These are phyloP conservation scores for Cyberlindnera samutprakarnensis DNA, from an alignment of 805 yeast species.

Conservation along the genomic window DNA sequence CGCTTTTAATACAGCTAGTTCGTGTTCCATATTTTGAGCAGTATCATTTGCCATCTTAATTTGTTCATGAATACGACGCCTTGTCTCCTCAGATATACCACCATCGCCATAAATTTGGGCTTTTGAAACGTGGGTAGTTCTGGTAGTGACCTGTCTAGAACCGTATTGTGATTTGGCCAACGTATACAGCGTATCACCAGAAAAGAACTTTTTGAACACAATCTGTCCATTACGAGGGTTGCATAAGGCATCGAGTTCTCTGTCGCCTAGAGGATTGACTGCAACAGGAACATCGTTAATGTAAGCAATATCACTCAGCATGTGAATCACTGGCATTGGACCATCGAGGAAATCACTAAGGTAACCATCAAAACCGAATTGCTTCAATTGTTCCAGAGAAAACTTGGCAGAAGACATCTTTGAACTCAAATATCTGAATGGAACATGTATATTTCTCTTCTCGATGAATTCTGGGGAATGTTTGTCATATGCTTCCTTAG, in stretches of 20 bases:
- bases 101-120: conserved; percentile 11
- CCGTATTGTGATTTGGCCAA: conserved; percentile 61
- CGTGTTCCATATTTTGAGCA: conserved; percentile 7
- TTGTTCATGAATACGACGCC: conserved; percentile 4
- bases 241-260: conserved; percentile 31
- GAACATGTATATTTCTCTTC: conserved; percentile 32
- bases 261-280: conserved; percentile 32
- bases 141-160: conserved; percentile 33
- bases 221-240: conserved; percentile 33
- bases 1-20: conserved; percentile 3
- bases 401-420: conserved; percentile 16
- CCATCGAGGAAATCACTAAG: conserved; percentile 66
- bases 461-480: conserved; percentile 38
- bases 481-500: conserved; percentile 39
- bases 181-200: conserved; percentile 46
- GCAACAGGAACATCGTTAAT: conserved; percentile 59
- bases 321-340: conserved; percentile 60
- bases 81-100: conserved; percentile 18
- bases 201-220: conserved; percentile 49
- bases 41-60: conserved; percentile 12
- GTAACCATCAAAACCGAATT: conserved; percentile 74
- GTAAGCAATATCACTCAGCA: conserved; percentile 53
- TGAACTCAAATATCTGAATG: conserved; percentile 43
- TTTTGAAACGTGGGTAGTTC: conserved; percentile 9
- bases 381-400: conserved; percentile 29